Base-by-base conservation (phyloP, 2,329 filamentous ascomycete species). In the Fusarium gaditjirri region DNA sequence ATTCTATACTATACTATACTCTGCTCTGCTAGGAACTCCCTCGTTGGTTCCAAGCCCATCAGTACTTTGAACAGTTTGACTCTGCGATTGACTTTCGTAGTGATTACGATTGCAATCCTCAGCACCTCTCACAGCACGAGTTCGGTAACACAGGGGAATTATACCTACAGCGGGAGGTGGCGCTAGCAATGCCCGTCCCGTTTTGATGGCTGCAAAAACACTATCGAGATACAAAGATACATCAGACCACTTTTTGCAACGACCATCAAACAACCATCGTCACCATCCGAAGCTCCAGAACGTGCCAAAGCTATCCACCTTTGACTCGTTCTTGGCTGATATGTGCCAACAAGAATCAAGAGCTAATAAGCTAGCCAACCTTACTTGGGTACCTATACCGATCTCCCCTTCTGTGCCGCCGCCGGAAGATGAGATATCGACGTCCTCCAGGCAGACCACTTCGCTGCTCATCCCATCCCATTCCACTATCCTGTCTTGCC, bases 391-490 rank as follows among this genome's bases (percentile, higher is more conserved):
- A 53, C 62, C 46, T 58, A 44, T 33, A 57, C 64, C 46, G 50
- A 56, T 52, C 55, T 52, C 35, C 50, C 61, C 35, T 52, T 46
- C 43, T 44, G 55, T 57, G 57, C 43, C 52, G 27, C 31, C 43
- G 33, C 49, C 47, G 41, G 41, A 47, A 27, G 29, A 61, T 12
- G 23, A 59, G 59, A 71, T 42, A 63, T 43, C 49, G 56, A 68
- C 46, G 54, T 60, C 49, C 57, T 44, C 58, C 58, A 52, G 68
- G 54, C 70, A 72, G 59, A 39, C 69, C 71, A 74, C 71, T 61
- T 71, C 59, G 63, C 52, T 70, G 63, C 55, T 44, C 58, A 63
- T 64, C 39, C 46, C 56, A 61, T 62, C 50, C 54, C 29, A 67
- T 58, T 41, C 35, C 56, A 41, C 31, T 38, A 39, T 66, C 31